Conservation (phyloP, 768 basidiomycete genomes). For the Termitomyces sp. region DNA sequence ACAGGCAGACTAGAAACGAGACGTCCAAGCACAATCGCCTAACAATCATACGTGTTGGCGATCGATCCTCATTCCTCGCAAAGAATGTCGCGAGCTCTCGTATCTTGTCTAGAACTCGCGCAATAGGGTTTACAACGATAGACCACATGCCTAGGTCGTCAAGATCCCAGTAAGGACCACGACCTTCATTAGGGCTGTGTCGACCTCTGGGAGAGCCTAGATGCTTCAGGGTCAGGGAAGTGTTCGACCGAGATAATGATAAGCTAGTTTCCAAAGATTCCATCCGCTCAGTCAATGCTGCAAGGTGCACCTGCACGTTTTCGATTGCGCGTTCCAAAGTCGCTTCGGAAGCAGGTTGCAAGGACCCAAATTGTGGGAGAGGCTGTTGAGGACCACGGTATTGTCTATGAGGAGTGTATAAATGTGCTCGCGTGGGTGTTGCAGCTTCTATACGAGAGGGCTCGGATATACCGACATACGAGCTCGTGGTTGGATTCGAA, state of each 20-base stretch:
- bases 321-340: slow-evolving; percentile 77
- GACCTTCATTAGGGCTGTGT: slow-evolving; percentile 40
- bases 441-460: slow-evolving; percentile 36
- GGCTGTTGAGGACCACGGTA: slow-evolving; percentile 34
- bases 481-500: slow-evolving; percentile 35
- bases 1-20: slow-evolving; percentile 66
- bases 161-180: slow-evolving; percentile 58
- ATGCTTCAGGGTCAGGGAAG: slow-evolving; percentile 38
- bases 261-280: slow-evolving; percentile 60
- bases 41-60: slow-evolving; percentile 66
- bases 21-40: slow-evolving; percentile 76
- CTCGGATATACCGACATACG: slow-evolving; percentile 39
- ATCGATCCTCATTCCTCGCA: slow-evolving; percentile 54
- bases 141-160: slow-evolving; percentile 87
- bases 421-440: slow-evolving; percentile 31
- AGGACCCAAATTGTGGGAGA: slow-evolving; percentile 33
- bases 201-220: slow-evolving; percentile 40
- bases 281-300: slow-evolving; percentile 80
- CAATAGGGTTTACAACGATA: slow-evolving; percentile 61
- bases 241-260: slow-evolving; percentile 36
- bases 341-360: slow-evolving; percentile 46
- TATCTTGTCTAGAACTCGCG: slow-evolving; percentile 47
- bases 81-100: slow-evolving; percentile 58
- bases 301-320: slow-evolving; percentile 76
- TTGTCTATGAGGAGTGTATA: slow-evolving; percentile 34